Conservation (phyloP, 2,329 filamentous ascomycete genomes). For the Cercospora nicotianae region DNA sequence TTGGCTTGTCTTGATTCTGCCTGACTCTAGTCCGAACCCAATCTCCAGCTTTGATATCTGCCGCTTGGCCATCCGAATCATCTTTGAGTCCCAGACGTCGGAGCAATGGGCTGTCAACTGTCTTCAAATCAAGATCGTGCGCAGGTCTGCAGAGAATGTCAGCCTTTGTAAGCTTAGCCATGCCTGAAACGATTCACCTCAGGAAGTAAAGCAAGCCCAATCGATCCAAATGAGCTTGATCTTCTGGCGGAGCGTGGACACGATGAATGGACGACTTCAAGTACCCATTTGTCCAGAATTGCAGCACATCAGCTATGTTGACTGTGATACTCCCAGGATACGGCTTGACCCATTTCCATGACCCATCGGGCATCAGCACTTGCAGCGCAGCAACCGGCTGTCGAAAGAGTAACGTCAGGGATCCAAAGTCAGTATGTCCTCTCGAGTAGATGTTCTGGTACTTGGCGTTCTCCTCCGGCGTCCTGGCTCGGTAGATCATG, state of each 20-base stretch:
- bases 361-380: slow-evolving; percentile 38
- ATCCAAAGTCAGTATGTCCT: slow-evolving; percentile 48
- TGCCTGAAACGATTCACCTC: slow-evolving; percentile 12
- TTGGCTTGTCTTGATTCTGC: slow-evolving; percentile 33
- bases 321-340: slow-evolving; percentile 45
- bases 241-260: slow-evolving; percentile 50
- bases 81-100: slow-evolving; percentile 28
- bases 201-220: slow-evolving; percentile 48
- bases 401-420: slow-evolving; percentile 47
- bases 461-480: slow-evolving; percentile 33
- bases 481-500: slow-evolving; percentile 36
- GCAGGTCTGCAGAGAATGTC: slow-evolving; percentile 24
- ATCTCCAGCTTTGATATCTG: slow-evolving; percentile 33
- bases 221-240: slow-evolving; percentile 49
- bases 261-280: slow-evolving; percentile 54
- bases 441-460: slow-evolving; percentile 36
- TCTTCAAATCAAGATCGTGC: slow-evolving; percentile 32
- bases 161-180: too few relatives aligned
- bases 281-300: slow-evolving; percentile 44
- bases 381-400: slow-evolving; percentile 46
- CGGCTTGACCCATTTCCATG: slow-evolving; percentile 47
- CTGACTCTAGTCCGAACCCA: slow-evolving; percentile 34
- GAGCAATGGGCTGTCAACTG: slow-evolving; percentile 33
- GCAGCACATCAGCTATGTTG: slow-evolving; percentile 45
- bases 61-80: slow-evolving; percentile 23